phyloP scores from a whole-genome alignment of 129 eudicot species.

The Helianthus tuberosus region DNA sequence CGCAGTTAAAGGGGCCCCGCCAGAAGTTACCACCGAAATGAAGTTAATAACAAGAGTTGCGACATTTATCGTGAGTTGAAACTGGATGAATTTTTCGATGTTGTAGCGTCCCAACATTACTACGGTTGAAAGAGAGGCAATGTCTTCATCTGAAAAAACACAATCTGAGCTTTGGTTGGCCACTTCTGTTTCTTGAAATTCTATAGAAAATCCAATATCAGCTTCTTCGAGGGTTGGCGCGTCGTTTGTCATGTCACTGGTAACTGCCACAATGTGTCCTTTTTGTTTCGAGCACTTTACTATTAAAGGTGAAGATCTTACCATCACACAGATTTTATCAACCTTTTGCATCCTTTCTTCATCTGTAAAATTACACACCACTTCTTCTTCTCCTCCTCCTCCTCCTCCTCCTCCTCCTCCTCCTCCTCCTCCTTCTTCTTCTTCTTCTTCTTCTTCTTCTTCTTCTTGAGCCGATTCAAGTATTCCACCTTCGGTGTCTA shows the following conservation, averaged over 20 bases:
- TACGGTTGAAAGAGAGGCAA: constrained; percentile 70
- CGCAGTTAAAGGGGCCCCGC: too few relatives aligned
- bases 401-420: too few relatives aligned
- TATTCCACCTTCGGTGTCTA: constrained; percentile 83
- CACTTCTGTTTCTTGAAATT: constrained; percentile 83
- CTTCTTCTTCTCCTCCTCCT: too few relatives aligned
- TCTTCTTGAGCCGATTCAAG: constrained; percentile 40
- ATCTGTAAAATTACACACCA: constrained; percentile 64
- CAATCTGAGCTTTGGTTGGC: constrained; percentile 88
- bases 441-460: too few relatives aligned
- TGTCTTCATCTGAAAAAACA: constrained; percentile 74
- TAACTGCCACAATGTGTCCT: constrained; percentile 85
- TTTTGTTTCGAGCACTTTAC: constrained; percentile 71
- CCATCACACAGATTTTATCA: constrained; percentile 70
- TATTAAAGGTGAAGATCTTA: constrained; percentile 80
- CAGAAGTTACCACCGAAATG: too few relatives aligned
- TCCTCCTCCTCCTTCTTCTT: too few relatives aligned
- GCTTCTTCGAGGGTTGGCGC: constrained; percentile 90
- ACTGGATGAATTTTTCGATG: too few relatives aligned
- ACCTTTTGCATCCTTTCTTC: constrained; percentile 58
- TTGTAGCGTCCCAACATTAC: constrained; percentile 61
- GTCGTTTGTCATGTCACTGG: constrained; percentile 85
- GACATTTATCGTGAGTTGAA: too few relatives aligned
- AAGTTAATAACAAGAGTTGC: too few relatives aligned
- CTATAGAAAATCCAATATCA: constrained; percentile 84